These are phyloP conservation scores for Paraphoma sp. DNA, from an alignment of 2,329 filamentous ascomycete genomes.

Conservation along the genomic window DNA sequence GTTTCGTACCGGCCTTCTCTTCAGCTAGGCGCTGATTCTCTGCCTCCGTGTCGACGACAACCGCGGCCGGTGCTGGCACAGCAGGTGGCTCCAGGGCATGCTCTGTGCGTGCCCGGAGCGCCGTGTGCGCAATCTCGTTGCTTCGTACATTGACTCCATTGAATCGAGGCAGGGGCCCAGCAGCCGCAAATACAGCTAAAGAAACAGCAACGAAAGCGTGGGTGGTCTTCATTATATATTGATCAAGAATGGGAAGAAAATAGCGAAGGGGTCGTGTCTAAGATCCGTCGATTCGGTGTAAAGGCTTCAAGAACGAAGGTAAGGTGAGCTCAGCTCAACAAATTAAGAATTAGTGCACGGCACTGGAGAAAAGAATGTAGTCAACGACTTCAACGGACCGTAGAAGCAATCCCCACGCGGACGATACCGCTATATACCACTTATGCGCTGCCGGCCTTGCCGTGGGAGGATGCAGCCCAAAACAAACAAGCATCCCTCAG, in stretches of 20 bases:
- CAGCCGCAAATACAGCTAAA: constrained; percentile 23
- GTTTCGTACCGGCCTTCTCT: not conserved
- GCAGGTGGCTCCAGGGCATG: constrained; percentile 9
- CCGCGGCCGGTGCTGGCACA: constrained; percentile 8
- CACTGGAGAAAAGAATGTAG: constrained; percentile 23
- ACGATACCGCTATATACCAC: constrained; percentile 14
- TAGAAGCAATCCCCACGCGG: not conserved
- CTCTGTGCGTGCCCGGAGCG: constrained; percentile 19
- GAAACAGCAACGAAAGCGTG: constrained; percentile 31
- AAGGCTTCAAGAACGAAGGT: constrained; percentile 13
- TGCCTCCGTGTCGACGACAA: not conserved
- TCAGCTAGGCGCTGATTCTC: constrained; percentile 11
- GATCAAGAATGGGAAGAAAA: no score
- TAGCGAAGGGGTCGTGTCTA: no score
- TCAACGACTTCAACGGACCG: no score
- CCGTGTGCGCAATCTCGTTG: constrained; percentile 12
- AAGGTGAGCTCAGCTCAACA: constrained; percentile 31
- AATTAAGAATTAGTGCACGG: constrained; percentile 32
- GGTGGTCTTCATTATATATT: constrained; percentile 31
- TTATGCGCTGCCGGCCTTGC: constrained; percentile 1
- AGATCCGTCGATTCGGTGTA: constrained; percentile 4
- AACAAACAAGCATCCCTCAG: constrained; percentile 15
- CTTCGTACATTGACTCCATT: constrained; percentile 1
- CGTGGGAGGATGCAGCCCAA: constrained; percentile 8
- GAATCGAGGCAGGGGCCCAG: constrained; percentile 24